Evolutionary conservation across 129 eudicot species (phyloP).

Genomic region (carrot (Daucus carota)): DNA sequence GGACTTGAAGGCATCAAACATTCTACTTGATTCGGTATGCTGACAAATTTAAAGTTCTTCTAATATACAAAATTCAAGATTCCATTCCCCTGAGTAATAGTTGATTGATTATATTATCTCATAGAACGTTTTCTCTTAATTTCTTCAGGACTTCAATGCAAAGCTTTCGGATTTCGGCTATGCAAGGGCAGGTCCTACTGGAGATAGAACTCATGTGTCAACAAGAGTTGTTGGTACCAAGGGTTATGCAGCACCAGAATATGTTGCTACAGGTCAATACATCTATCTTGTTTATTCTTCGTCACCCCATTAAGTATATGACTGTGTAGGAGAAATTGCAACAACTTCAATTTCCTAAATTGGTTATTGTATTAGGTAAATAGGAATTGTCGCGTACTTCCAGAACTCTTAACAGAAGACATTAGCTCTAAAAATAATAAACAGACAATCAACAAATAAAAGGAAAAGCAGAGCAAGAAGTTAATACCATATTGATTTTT

Average conservation of each 20-base stretch:
- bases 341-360: neutral
- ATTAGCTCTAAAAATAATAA: neutral
- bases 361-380: neutral
- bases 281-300: neutral
- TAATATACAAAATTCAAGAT: neutral
- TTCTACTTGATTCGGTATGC: conserved; percentile 57
- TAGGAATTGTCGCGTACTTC: neutral
- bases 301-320: neutral
- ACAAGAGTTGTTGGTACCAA: conserved; percentile 69
- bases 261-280: conserved; percentile 51
- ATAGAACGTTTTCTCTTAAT: neutral
- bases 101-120: neutral
- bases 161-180: conserved; percentile 65
- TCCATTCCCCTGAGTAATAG: neutral
- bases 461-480: neutral
- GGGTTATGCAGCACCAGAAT: conserved; percentile 82
- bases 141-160: conserved; percentile 49
- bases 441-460: neutral
- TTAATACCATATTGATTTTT: neutral
- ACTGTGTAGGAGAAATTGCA: neutral
- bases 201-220: conserved; percentile 71
- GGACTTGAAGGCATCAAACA: conserved; percentile 65
- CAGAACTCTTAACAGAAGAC: neutral
- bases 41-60: neutral
- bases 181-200: conserved; percentile 64